phyloP scores from a whole-genome alignment of 306 rosid species.

The Quercus mongolica region DNA sequence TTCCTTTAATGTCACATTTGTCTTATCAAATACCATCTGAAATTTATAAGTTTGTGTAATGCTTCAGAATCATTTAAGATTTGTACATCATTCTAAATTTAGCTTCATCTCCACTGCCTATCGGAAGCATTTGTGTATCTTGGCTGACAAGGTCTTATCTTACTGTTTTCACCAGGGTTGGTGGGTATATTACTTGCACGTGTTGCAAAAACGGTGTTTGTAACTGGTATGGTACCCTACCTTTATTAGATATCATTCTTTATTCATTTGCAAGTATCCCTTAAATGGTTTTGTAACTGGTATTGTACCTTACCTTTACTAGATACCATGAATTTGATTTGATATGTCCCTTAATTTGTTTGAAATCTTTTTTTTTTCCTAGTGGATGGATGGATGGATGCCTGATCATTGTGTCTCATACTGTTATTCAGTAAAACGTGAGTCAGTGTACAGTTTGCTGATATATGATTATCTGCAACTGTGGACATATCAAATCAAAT shows the following conservation, averaged over 20 bases:
- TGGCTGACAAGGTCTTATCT: slow-evolving; percentile 27
- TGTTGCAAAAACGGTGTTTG: slow-evolving; percentile 52
- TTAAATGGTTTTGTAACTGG: too few species aligned
- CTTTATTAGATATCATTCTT: slow-evolving; percentile 8
- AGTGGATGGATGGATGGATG: neutral
- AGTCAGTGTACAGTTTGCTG: neutral
- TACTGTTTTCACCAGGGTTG: slow-evolving; percentile 60
- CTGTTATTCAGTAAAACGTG: too few species aligned
- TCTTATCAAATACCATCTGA: neutral
- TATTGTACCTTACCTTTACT: too few species aligned
- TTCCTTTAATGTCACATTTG: too few species aligned
- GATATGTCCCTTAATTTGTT: neutral
- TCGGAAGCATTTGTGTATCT: slow-evolving; percentile 15
- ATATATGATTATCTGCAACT: neutral
- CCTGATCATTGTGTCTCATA: neutral
- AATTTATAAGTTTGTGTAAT: neutral
- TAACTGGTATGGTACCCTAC: slow-evolving; percentile 60
- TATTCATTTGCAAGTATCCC: neutral
- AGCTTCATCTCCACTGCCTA: neutral
- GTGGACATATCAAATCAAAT: neutral
- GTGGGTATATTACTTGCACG: slow-evolving; percentile 75
- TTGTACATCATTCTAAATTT: neutral
- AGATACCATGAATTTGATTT: neutral
- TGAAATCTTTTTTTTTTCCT: neutral
- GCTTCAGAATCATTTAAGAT: slow-evolving; percentile 1